Conservation (phyloP, 2,329 filamentous ascomycete genomes). For the Trichoderma polysporum region DNA sequence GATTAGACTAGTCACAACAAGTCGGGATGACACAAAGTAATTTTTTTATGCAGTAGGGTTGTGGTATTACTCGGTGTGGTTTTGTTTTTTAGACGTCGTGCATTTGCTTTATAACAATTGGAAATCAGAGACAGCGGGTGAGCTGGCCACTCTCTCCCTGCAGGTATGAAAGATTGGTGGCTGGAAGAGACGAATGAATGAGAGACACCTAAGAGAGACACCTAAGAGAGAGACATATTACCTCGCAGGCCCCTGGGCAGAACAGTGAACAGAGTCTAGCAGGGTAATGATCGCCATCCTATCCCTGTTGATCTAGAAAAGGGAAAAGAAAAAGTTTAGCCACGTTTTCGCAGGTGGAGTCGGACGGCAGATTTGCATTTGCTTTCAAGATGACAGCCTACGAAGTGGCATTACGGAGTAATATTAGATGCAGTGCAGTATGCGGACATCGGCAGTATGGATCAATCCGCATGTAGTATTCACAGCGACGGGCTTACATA, state of each 20-base stretch:
- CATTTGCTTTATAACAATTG: neutral
- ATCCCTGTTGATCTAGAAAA: neutral
- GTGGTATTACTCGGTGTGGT: neutral
- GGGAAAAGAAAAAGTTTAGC: neutral
- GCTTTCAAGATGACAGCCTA: neutral
- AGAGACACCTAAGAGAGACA: neutral
- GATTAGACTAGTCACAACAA: neutral
- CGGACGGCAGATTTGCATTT: neutral
- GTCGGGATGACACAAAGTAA: too few species aligned
- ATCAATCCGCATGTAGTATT: too few species aligned
- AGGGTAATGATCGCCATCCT: neutral
- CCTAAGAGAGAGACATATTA: too few species aligned
- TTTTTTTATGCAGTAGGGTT: neutral
- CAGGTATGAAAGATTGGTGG: neutral
- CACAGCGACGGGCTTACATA: neutral
- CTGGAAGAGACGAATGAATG: neutral
- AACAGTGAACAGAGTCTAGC: neutral
- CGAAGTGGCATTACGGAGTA: neutral
- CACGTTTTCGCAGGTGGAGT: slow-evolving; percentile 7
- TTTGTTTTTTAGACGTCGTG: neutral
- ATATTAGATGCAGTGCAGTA: neutral
- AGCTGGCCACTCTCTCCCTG: neutral
- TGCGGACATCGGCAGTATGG: too few species aligned
- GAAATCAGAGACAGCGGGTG: neutral
- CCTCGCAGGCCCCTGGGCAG: neutral